Conservation (phyloP, 116 monocot genomes). For the Posidonia oceanica region DNA sequence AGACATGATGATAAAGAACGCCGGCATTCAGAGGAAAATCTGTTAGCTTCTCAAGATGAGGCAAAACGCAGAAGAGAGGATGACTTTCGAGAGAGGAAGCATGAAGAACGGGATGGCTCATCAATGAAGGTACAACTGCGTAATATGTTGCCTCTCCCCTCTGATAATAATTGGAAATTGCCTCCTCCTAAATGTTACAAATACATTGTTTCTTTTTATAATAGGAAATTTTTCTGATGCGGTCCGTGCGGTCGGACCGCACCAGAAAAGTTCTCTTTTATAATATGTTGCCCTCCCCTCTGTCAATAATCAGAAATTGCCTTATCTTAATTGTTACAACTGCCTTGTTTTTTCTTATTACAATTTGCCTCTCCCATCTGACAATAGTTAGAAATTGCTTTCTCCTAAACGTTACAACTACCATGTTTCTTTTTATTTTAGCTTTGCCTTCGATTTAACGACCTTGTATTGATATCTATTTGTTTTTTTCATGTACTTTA, state of each 20-base stretch:
- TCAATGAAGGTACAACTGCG: conserved; percentile 46
- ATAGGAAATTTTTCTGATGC: no score
- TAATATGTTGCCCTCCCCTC: no score
- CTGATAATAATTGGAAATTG: no score
- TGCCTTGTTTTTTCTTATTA: neutral
- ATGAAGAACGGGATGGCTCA: conserved; percentile 65
- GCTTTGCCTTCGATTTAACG: no score
- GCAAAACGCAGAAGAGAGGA: conserved; percentile 78
- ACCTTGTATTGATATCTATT: no score
- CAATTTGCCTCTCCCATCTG: neutral
- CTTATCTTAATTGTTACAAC: conserved; percentile 6
- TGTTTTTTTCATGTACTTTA: no score
- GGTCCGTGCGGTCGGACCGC: no score
- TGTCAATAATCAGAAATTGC: no score
- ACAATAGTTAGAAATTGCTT: no score
- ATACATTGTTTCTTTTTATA: no score
- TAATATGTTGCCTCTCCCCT: neutral
- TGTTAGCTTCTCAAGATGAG: conserved; percentile 49
- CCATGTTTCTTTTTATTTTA: neutral
- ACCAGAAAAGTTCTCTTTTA: no score
- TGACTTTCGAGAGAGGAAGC: conserved; percentile 75
- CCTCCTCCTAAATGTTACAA: no score
- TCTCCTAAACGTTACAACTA: neutral
- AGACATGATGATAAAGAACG: conserved; percentile 83
- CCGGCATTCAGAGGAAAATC: conserved; percentile 61